phyloP scores from a whole-genome alignment of 768 basidiomycete genomes.

The Suillus variegatus region DNA sequence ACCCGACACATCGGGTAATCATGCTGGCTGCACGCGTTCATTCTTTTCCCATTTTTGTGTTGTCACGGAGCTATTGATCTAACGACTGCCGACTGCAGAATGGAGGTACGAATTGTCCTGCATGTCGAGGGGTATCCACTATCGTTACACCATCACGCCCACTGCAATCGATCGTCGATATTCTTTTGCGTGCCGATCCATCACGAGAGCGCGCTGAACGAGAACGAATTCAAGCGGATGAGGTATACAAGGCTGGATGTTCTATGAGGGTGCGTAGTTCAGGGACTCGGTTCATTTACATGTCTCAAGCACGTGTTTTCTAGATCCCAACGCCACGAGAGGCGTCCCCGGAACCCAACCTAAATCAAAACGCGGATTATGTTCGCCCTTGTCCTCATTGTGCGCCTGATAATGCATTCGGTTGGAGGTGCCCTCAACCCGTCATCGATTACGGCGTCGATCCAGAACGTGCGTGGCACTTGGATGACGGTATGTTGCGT shows the following conservation, averaged over 20 bases:
- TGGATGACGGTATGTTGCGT: slow-evolving; percentile 60
- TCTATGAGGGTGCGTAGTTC: slow-evolving; percentile 57
- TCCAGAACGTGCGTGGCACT: slow-evolving; percentile 71
- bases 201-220: slow-evolving; percentile 64
- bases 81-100: slow-evolving; percentile 50
- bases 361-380: slow-evolving; percentile 64
- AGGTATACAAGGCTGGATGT: slow-evolving; percentile 65
- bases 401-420: slow-evolving; percentile 63
- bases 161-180: slow-evolving; percentile 71
- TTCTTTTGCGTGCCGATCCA: slow-evolving; percentile 70
- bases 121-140: slow-evolving; percentile 71
- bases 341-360: slow-evolving; percentile 72
- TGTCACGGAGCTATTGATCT: not conserved
- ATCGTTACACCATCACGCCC: slow-evolving; percentile 72
- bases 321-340: slow-evolving; percentile 79
- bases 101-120: slow-evolving; percentile 82
- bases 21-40: not conserved
- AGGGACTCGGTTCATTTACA: not conserved
- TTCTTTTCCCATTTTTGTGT: not conserved
- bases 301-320: slow-evolving; percentile 1
- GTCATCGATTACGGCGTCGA: slow-evolving; percentile 71
- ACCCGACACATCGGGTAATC: not conserved
- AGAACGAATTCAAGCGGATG: slow-evolving; percentile 81
- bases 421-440: slow-evolving; percentile 82
- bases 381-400: slow-evolving; percentile 85